Base-by-base conservation (phyloP, 371 early-diverging fungal species). In the Mucor mucedo region DNA sequence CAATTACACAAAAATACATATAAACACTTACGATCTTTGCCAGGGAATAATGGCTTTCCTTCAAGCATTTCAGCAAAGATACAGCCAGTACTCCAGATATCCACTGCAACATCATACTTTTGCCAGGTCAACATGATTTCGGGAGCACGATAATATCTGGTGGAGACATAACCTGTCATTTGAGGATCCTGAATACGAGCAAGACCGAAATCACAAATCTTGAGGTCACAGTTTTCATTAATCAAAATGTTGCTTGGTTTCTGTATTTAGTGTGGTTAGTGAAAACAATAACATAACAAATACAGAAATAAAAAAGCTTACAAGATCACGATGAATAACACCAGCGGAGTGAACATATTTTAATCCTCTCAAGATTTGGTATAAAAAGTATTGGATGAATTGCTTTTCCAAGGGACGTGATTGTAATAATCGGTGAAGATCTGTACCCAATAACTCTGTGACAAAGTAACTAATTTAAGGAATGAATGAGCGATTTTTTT, bases 141-240 rank as follows among this genome's bases (percentile, higher is more conserved):
- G 33, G 92, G 92, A 13, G 92, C 91, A 27, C 94, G 88, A 53
- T 90, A 91, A 85, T 98, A 99, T 55, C 99, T 86, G 0, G 99
- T 99, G 4, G 97, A 91, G 4, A 98, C 98, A 73, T 97, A 97
- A 30, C 96, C 98, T 21, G 98, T 97, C 93, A 89, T 94, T 77
- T 93, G 92, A 44, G 94, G 88, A 68, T 92, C 94, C 70, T 91
- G 92, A 55, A 95, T 89, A 75, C 98, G 91, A 6, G 98, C 97
- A 55, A 98, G 77, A 33, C 98, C 98, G 77, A 98, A 97, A 76
- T 98, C 98, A 78, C 98, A 98, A 72, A 98, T 97, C 86, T 95
- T 96, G 53, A 97, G 84, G 76, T 96, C 97, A 73, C 97, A 95
- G 81, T 97, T 95, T 74, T 94, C 95, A 73, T 96, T 96, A 71